Evolutionary conservation across 2,329 filamentous ascomycete species (phyloP).

Genomic region (Talaromyces piceae): DNA sequence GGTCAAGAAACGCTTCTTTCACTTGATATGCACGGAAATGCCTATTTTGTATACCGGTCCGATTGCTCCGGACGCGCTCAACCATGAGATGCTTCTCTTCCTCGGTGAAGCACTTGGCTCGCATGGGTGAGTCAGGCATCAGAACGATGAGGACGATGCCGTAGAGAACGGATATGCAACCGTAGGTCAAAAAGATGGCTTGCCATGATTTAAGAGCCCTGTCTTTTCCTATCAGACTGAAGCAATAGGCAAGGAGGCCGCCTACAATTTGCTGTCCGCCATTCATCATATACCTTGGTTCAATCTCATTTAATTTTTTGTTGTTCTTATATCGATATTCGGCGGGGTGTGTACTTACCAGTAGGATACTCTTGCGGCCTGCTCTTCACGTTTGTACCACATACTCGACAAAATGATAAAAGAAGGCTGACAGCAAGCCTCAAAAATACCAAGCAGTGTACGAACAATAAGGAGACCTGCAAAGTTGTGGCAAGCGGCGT

Average conservation of each 20-base stretch:
- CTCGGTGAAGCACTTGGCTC: conserved; percentile 61
- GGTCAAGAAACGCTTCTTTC: conserved; percentile 54
- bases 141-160: conserved; percentile 57
- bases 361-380: conserved; percentile 58
- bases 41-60: conserved; percentile 55
- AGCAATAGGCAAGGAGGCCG: conserved; percentile 56
- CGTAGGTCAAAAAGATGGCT: conserved; percentile 60
- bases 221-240: conserved; percentile 45
- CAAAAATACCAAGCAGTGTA: conserved; percentile 63
- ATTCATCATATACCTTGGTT: conserved; percentile 65
- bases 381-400: conserved; percentile 65
- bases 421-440: conserved; percentile 60
- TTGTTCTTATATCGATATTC: not conserved
- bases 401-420: conserved; percentile 61
- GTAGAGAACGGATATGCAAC: conserved; percentile 55
- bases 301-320: not conserved
- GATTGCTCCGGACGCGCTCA: conserved; percentile 53
- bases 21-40: conserved; percentile 48
- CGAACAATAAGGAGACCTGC: conserved; percentile 52
- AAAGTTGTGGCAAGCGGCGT: conserved; percentile 56
- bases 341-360: conserved; percentile 46
- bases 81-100: conserved; percentile 58
- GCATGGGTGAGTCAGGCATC: conserved; percentile 65
- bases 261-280: conserved; percentile 65
- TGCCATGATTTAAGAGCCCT: conserved; percentile 58